A percentile compares a stretch with the other conserved stretches of the same genome.
These are phyloP conservation scores for Hemisphaericaspora subhashii DNA, from an alignment of 1,139 yeast genomes.

Conservation along the genomic window DNA sequence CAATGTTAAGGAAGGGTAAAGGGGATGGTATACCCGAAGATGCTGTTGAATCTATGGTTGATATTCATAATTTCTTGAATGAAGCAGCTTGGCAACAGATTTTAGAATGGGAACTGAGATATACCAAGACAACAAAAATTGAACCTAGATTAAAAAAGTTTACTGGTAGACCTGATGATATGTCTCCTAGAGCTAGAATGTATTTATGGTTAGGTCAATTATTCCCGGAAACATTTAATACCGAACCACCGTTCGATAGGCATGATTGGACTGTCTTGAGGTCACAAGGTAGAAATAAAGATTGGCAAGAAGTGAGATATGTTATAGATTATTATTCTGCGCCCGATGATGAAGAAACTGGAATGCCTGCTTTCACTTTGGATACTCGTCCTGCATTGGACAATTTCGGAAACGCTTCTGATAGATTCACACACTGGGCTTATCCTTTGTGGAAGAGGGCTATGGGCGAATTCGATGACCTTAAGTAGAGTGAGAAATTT, in stretches of 20 bases:
- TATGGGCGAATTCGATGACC: slow-evolving; percentile 38
- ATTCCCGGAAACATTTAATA: slow-evolving; percentile 71
- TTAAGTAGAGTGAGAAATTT: background rate
- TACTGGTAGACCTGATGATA: slow-evolving; percentile 87
- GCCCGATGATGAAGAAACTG: slow-evolving; percentile 85
- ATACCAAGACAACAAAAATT: slow-evolving; percentile 49
- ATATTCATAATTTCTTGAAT: slow-evolving; percentile 91
- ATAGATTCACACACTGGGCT: slow-evolving; percentile 58
- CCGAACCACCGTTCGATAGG: slow-evolving; percentile 92
- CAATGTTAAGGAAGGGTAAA: slow-evolving; percentile 93
- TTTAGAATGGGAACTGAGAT: slow-evolving; percentile 77
- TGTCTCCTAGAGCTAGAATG: slow-evolving; percentile 84
- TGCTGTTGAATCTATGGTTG: slow-evolving; percentile 96
- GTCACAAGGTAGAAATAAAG: slow-evolving; percentile 46
- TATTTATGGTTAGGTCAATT: slow-evolving; percentile 64
- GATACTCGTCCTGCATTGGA: slow-evolving; percentile 97
- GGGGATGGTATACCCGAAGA: slow-evolving; percentile 86
- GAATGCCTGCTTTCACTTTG: slow-evolving; percentile 85
- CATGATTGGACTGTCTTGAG: slow-evolving; percentile 98
- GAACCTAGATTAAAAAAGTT: slow-evolving; percentile 81
- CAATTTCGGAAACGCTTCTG: slow-evolving; percentile 57
- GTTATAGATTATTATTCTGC: slow-evolving; percentile 94
- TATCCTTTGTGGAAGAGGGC: slow-evolving; percentile 44
- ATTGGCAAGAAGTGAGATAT: slow-evolving; percentile 67
- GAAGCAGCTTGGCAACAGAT: slow-evolving; percentile 99